phyloP scores from a whole-genome alignment of 2,329 filamentous ascomycete genomes.

The Proliferodiscus dingleyae region DNA sequence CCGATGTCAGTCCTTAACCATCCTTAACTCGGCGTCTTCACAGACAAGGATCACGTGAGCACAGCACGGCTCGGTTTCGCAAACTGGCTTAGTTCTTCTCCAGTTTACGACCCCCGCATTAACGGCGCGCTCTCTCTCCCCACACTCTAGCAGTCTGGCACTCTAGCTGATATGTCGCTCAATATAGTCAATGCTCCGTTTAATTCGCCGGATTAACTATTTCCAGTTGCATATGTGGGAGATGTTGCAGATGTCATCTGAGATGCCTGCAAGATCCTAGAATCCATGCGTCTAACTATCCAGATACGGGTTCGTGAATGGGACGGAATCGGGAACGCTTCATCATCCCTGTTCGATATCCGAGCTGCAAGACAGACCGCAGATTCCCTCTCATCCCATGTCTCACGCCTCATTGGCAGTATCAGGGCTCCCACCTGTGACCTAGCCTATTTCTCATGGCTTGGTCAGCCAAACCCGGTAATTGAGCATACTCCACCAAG shows the following conservation, averaged over 20 bases:
- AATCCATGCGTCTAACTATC: not conserved
- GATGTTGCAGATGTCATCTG: no score
- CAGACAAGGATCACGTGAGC: not conserved
- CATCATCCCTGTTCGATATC: not conserved
- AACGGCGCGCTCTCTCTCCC: not conserved
- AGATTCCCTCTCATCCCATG: not conserved
- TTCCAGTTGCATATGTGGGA: not conserved
- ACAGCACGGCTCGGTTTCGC: slow-evolving; percentile 3
- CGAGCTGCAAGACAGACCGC: slow-evolving; percentile 1
- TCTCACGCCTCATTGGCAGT: not conserved
- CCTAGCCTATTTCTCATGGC: slow-evolving; percentile 5
- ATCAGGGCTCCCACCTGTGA: not conserved
- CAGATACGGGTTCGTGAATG: not conserved
- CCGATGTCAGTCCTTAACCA: not conserved
- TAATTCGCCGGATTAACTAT: not conserved
- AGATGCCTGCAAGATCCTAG: not conserved
- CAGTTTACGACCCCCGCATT: not conserved
- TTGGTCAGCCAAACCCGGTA: not conserved
- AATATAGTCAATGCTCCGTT: not conserved
- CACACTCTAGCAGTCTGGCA: slow-evolving; percentile 1
- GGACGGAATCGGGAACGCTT: not conserved
- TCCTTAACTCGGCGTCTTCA: not conserved
- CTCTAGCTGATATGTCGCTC: slow-evolving; percentile 2
- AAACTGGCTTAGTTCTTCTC: slow-evolving; percentile 2
- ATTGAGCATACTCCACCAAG: not conserved